Conservation (phyloP, 768 basidiomycete genomes). For the Megacollybia marginata region DNA sequence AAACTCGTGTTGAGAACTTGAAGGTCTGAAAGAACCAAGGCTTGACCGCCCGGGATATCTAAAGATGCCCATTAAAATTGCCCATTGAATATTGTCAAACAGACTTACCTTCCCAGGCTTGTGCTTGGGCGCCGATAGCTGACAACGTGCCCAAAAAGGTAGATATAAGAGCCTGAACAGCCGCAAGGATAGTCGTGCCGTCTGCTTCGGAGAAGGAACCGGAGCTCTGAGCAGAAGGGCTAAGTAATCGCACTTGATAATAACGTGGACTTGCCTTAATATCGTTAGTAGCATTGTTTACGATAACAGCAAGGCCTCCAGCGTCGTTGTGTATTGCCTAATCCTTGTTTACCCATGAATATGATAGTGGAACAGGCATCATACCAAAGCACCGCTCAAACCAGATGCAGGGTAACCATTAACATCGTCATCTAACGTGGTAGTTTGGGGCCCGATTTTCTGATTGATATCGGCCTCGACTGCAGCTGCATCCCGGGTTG, state of each 20-base stretch:
- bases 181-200: constrained; percentile 13
- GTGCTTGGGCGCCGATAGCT: constrained; percentile 15
- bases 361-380: background rate
- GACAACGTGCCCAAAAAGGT: constrained; percentile 16
- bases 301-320: constrained; percentile 8
- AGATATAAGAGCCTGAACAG: constrained; percentile 17
- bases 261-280: constrained; percentile 13
- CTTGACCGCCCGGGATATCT: too few relatives aligned
- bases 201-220: constrained; percentile 19
- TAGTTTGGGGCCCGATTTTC: background rate
- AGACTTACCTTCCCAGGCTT: constrained; percentile 15
- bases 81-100: too few relatives aligned
- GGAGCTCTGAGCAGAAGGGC: constrained; percentile 7
- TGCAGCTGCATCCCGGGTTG: background rate
- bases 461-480: background rate
- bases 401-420: background rate
- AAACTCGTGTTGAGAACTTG: constrained; percentile 13
- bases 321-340: constrained; percentile 21
- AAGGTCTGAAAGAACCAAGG: too few relatives aligned
- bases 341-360: background rate
- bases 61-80: too few relatives aligned
- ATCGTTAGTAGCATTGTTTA: constrained; percentile 19
- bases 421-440: background rate
- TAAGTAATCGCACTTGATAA: background rate
- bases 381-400: background rate